Base-by-base conservation (phyloP, 331 rosid species). In the Dryas integrifolia region DNA sequence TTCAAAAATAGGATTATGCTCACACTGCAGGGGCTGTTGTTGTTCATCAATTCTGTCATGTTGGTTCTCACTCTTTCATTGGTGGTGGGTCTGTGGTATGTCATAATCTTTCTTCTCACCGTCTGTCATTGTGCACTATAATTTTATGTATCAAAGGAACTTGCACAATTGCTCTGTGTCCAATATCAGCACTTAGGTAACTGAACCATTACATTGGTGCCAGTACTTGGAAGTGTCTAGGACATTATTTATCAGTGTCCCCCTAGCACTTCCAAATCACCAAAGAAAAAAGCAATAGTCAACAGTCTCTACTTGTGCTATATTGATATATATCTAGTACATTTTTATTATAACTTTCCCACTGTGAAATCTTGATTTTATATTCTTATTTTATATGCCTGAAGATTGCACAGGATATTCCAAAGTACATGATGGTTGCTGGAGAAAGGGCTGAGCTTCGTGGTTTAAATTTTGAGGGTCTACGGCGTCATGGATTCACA, bases 1-100 rank as follows among this genome's bases (percentile, higher is more conserved):
- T 83, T 75, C 48, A 67, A 56, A 79, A 78, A 86, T 76, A 94
- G 98, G 97, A 95, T 82, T 66, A 83, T 78, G 87, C 91, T 73
- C 97, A 89, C 82, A 92, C 96, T 43, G 96, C 93, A 13, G 99
- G 99, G 51, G 93, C 87, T 3, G 82, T 84, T 4, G 93, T 83
- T 40, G 87, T 95, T 74, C 99, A 95, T 82, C 99, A 95, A 66
- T 92, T 95, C 85, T 89, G 96, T 77, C 96, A 82, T 85, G 75
- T 92, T 76, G 97, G 93, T 59, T 87, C 96, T 41, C 88, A 84
- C 85, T 85, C 96, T 43, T 95, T 95, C 70, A 82, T 95, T 62
- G 97, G 96, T 49, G 96, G 93, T 72, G 99, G 99, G 70, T 87
- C 99, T 5, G 90, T 89, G 96, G 98, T 94, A 91, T 53, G 90